These are phyloP conservation scores for Collybia mongolica DNA, from an alignment of 768 basidiomycete species.

Conservation along the genomic window DNA sequence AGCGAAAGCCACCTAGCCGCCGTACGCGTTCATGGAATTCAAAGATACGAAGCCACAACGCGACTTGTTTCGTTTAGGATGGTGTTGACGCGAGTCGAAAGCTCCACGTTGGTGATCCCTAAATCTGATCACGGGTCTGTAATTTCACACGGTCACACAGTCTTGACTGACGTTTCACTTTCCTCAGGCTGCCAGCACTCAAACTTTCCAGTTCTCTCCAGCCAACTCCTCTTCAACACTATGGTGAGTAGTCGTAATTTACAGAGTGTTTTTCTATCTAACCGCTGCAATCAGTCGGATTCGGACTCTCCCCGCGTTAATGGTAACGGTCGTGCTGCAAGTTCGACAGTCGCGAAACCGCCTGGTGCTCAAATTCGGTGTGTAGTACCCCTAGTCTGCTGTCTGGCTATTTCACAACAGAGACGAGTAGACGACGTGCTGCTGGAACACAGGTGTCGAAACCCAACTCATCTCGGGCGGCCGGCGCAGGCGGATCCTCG, in stretches of 20 bases:
- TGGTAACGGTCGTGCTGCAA: conserved; percentile 34
- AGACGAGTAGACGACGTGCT: conserved; percentile 63
- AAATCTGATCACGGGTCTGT: not conserved
- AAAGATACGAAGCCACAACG: no score
- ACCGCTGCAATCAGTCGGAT: conserved; percentile 59
- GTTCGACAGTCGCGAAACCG: conserved; percentile 63
- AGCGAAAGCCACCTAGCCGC: no score
- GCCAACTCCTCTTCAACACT: conserved; percentile 16
- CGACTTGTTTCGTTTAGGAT: no score
- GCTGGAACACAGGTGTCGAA: conserved; percentile 59
- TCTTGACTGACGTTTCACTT: conserved; percentile 22
- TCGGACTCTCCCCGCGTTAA: conserved; percentile 63
- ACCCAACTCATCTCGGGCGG: conserved; percentile 87
- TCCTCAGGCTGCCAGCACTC: conserved; percentile 16
- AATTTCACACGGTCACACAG: conserved; percentile 19
- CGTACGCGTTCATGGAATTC: no score
- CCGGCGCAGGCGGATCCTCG: conserved; percentile 93
- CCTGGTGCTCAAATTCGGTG: conserved; percentile 84
- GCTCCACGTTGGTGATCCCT: not conserved
- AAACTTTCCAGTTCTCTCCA: conserved; percentile 6
- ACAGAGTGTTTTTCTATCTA: not conserved
- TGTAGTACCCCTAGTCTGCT: conserved; percentile 19
- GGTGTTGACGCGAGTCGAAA: no score
- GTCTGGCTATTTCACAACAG: not conserved
- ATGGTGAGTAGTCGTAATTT: conserved; percentile 33